Evolutionary conservation across 75 land plant species (phyloP), one percentile per base, ranked within the genome.

Genomic region (Isoetes taiwanensis): DNA sequence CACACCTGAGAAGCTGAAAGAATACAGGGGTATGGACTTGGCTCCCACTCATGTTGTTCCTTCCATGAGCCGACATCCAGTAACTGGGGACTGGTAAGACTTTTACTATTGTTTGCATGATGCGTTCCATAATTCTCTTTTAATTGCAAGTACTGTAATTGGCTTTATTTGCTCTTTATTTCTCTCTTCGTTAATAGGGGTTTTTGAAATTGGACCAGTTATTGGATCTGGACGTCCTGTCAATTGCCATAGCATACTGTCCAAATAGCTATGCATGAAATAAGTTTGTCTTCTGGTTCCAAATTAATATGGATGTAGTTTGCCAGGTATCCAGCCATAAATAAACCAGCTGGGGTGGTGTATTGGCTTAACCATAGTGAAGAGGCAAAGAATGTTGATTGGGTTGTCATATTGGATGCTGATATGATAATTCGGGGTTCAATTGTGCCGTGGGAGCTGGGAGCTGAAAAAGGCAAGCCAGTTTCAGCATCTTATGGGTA

Each of bases 281-380:
- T n/a, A n/a, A n/a, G n/a, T n/a, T n/a, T n/a, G n/a, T n/a, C n/a
- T n/a, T n/a, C n/a, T n/a, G n/a, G n/a, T n/a, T n/a, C n/a, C n/a
- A n/a, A n/a, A n/a, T n/a, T n/a, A n/a, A n/a, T n/a, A n/a, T n/a
- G n/a, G n/a, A n/a, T n/a, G n/a, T n/a, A n/a, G n/a, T n/a, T n/a
- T n/a, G n/a, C n/a, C 69, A 90, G 97, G 97, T 90, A 90, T 59
- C 97, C 97, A 39, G 97, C 97, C 46, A 90, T 90, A 50, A 90
- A 90, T 41, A 90, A 90, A 66, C 97, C 97, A 27, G 97, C 97
- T 39, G 97, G 88, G 17, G 63, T 90, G 34, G 76, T 80, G 4
- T 88, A 90, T 59, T 90, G 97, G 97, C 94, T 90, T 31, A 58
- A 83, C 54, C 64, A 86, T 46, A 86, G 93, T 53, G 58, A 80